Percentiles rank a stretch among this genome's conserved stretches.
Evolutionary conservation across 805 yeast genomes (phyloP).

Genomic region (Lachancea kluyveri): DNA sequence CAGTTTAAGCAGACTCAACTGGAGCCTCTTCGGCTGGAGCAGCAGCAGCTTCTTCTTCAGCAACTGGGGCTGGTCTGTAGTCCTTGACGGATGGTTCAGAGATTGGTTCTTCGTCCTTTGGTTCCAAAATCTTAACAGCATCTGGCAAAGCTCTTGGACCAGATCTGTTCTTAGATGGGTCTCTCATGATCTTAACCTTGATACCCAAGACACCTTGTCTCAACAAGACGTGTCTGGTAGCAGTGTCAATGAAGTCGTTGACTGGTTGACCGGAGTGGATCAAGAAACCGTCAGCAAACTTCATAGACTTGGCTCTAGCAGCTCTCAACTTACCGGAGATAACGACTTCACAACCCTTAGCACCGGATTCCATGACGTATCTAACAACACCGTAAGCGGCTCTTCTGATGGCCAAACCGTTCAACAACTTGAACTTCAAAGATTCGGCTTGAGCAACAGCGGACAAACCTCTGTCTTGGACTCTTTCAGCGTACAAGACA

Average conservation of each 20-base stretch:
- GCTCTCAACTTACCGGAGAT: conserved; percentile 99
- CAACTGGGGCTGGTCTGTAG: conserved; percentile 44
- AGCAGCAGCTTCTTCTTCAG: conserved; percentile 15
- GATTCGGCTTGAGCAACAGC: conserved; percentile 99
- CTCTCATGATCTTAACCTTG: conserved; percentile 99
- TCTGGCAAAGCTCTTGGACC: conserved; percentile 96
- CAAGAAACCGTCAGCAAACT: conserved; percentile 99
- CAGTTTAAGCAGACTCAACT: conserved; percentile 22
- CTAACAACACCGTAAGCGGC: conserved; percentile 99
- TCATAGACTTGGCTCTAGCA: conserved; percentile 99
- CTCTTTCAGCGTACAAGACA: conserved; percentile 96
- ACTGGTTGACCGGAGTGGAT: conserved; percentile 99
- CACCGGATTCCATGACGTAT: conserved; percentile 99
- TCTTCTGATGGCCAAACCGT: conserved; percentile 99
- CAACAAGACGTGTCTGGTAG: conserved; percentile 98
- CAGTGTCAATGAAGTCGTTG: conserved; percentile 95
- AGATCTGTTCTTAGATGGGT: conserved; percentile 78
- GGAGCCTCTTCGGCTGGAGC: conserved; percentile 21
- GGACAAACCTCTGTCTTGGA: conserved; percentile 98
- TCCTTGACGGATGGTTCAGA: conserved; percentile 78
- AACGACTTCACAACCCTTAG: conserved; percentile 99
- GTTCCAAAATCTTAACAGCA: conserved; percentile 85
- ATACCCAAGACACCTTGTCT: conserved; percentile 99
- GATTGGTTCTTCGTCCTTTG: conserved; percentile 86
- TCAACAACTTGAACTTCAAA: conserved; percentile 93